Base-by-base conservation (phyloP, 495 filamentous ascomycete species). In the Polyplosphaeria fusca region DNA sequence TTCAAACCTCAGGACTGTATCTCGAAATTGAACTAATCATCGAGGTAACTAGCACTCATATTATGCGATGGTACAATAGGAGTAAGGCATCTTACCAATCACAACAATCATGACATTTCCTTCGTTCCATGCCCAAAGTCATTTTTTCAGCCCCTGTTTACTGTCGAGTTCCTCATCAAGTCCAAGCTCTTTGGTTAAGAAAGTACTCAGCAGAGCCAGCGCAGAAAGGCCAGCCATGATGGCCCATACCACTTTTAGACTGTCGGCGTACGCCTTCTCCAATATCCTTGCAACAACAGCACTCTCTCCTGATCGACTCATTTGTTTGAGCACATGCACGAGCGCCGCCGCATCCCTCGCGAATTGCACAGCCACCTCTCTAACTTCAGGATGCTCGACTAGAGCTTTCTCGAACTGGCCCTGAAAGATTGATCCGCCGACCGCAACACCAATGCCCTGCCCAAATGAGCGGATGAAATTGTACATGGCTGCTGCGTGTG, bases 371-470 rank as follows among this genome's bases (percentile, higher is more conserved):
- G 40, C 67, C 19, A 35, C 43, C 4, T 24, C 22, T 5, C 47
- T 64, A n/a, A 68, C 47, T 4, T 25, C 35, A 3, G 69, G 60
- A 30, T 58, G 59, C 12, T 20, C 12, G 1, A 45, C 23, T 1
- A 80, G 67, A 57, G 76, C 71, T 22, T 58, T 44, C 38, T 64
- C 65, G 65, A 78, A 74, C 40, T 72, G 61, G 47, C 79, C 83
- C 54, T 85, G 76, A 54, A 86, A 79, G 2, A 82, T 70, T 1
- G 76, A 71, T 5, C 79, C 80, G 5, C 79, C 77, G 23, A 85
- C 68, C 14, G 81, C 82, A 14, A 86, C 73, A 2, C 82, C 82
- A 22, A 84, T 63, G 16, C 77, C 76, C 78, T 84, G 82, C 11
- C 82, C 84, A 66, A 82, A 73, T 0, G 76, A 74, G 0, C 82